Conservation (phyloP, 2,329 filamentous ascomycete species). For the Aureobasidium sp. region DNA sequence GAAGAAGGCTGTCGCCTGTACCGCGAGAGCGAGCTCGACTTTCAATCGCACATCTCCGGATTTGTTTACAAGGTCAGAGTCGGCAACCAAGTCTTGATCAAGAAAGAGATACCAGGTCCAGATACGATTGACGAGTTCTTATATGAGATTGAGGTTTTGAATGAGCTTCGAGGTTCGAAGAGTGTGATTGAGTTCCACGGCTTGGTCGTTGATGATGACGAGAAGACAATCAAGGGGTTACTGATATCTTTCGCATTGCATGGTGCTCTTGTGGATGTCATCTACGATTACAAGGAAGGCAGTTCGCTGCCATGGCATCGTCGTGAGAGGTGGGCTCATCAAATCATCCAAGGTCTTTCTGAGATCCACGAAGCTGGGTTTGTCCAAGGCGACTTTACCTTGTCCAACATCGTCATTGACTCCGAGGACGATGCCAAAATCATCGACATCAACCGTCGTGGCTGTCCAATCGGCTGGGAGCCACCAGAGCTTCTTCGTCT, state of each 20-base stretch:
- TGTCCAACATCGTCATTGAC: slow-evolving; percentile 96
- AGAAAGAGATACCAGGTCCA: slow-evolving; percentile 95
- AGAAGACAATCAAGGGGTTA: slow-evolving; percentile 70
- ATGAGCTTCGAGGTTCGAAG: slow-evolving; percentile 59
- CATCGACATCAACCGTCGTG: slow-evolving; percentile 94
- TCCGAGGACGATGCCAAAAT: slow-evolving; percentile 78
- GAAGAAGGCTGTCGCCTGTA: slow-evolving; percentile 44
- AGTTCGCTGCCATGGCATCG: slow-evolving; percentile 55
- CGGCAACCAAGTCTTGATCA: slow-evolving; percentile 64
- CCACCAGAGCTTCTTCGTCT: slow-evolving; percentile 81
- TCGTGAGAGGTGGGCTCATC: slow-evolving; percentile 78
- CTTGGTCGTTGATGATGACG: slow-evolving; percentile 71
- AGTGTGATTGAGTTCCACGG: slow-evolving; percentile 82
- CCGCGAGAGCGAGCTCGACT: slow-evolving; percentile 66
- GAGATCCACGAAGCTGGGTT: slow-evolving; percentile 95
- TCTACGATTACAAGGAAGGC: slow-evolving; percentile 64
- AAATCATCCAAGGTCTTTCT: slow-evolving; percentile 80
- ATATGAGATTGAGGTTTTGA: slow-evolving; percentile 94
- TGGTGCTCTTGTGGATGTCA: slow-evolving; percentile 80
- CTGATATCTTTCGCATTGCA: slow-evolving; percentile 80
- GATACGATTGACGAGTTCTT: slow-evolving; percentile 94
- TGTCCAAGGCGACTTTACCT: slow-evolving; percentile 93
- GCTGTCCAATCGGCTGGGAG: slow-evolving; percentile 97
- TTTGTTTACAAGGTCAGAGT: slow-evolving; percentile 92
- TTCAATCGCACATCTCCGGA: slow-evolving; percentile 88